Percentiles rank a stretch among this genome's conserved stretches.
Evolutionary conservation across 768 basidiomycete genomes (phyloP).

Genomic region (Lactarius psammicola): DNA sequence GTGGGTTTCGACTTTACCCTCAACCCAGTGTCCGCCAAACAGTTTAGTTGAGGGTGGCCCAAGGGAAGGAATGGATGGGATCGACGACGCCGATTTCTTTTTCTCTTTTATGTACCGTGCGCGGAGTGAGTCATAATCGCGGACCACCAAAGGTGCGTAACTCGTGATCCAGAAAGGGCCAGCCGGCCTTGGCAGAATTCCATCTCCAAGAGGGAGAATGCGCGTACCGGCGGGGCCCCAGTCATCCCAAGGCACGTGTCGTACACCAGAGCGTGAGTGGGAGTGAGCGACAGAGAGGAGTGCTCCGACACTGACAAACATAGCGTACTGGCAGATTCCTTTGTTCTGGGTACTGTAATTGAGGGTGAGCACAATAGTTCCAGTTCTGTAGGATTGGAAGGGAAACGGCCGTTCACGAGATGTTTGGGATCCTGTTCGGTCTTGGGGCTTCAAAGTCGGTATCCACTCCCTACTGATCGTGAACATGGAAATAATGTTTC

Average conservation of each 20-base stretch:
- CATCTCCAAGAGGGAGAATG: background rate
- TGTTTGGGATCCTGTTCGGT: background rate
- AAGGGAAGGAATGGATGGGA: background rate
- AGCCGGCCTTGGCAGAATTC: background rate
- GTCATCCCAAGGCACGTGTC: slow-evolving; percentile 2
- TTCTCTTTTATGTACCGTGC: background rate
- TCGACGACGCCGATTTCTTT: background rate
- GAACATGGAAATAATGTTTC: background rate
- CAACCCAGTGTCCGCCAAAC: slow-evolving; percentile 1
- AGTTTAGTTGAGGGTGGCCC: slow-evolving; percentile 3
- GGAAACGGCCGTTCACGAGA: slow-evolving; percentile 9
- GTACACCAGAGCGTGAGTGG: background rate
- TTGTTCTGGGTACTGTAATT: background rate
- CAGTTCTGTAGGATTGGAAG: slow-evolving; percentile 15
- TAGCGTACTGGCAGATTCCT: background rate
- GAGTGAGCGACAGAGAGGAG: background rate
- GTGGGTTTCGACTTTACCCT: slow-evolving; percentile 1
- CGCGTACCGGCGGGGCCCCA: slow-evolving; percentile 21
- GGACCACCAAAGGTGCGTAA: slow-evolving; percentile 10
- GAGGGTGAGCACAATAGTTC: slow-evolving; percentile 5
- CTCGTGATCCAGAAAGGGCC: slow-evolving; percentile 16
- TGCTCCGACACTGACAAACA: slow-evolving; percentile 9
- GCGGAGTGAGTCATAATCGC: slow-evolving; percentile 14
- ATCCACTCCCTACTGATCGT: slow-evolving; percentile 10
- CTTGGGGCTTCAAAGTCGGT: background rate